Conservation (phyloP, 108 stramenopile species). For the Thalassiosira profunda region DNA sequence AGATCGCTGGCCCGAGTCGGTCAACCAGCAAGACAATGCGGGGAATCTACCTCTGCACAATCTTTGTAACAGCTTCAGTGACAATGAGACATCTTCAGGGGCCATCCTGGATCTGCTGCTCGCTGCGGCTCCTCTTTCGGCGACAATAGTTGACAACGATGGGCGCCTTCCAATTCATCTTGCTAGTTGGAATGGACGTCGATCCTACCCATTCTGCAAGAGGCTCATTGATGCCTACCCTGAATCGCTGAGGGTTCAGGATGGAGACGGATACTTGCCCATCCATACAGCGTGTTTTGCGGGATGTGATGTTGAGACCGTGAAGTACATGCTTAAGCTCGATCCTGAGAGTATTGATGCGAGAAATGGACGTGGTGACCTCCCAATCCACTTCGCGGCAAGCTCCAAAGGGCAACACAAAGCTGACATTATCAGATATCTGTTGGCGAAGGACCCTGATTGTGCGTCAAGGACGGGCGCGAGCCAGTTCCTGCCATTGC, state of each 20-base stretch:
- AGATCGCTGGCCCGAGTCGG: no score
- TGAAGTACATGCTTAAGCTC: background rate
- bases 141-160: background rate
- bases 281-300: background rate
- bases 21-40: no score
- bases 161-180: background rate
- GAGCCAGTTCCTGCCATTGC: no score
- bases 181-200: background rate
- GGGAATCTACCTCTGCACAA: slow-evolving; percentile 1
- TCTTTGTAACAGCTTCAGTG: background rate
- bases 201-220: slow-evolving; percentile 1
- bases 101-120: background rate
- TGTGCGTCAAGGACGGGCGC: no score
- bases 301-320: background rate
- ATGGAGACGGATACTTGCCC: background rate
- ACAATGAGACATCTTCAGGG: background rate
- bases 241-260: background rate
- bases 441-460: no score
- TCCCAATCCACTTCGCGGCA: background rate
- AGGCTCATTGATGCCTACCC: background rate
- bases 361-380: background rate
- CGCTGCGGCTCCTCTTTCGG: background rate
- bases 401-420: no score
- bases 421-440: no score
- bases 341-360: background rate